phyloP scores from a whole-genome alignment of 176 grass and related monocot genomes.

The Oryza nivara region DNA sequence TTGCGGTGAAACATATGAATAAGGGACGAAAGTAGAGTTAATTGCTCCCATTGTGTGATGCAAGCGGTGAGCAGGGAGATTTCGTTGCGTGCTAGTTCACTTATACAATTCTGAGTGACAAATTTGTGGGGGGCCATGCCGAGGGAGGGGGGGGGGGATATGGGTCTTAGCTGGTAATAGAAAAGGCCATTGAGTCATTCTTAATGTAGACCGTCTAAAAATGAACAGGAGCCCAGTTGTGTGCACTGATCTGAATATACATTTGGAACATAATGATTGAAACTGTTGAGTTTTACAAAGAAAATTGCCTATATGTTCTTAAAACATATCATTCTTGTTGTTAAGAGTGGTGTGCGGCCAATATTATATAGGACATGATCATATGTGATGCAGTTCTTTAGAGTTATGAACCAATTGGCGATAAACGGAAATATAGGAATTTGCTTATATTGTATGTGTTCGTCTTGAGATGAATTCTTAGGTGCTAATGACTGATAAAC shows the following conservation, averaged over 20 bases:
- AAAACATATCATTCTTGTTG: neutral
- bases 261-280: neutral
- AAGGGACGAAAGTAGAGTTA: neutral
- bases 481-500: neutral
- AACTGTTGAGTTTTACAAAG: neutral
- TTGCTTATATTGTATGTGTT: neutral
- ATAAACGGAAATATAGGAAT: neutral
- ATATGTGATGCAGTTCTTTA: neutral
- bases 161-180: neutral
- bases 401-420: constrained; percentile 1
- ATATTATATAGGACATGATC: neutral
- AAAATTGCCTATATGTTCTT: neutral
- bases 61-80: neutral
- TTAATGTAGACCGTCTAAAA: neutral
- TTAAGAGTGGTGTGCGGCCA: neutral
- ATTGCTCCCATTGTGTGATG: constrained; percentile 18
- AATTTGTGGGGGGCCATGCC: neutral
- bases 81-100: neutral
- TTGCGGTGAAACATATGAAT: neutral
- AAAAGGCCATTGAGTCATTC: neutral
- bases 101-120: neutral
- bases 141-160: neutral
- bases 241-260: constrained; percentile 18
- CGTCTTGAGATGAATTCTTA: constrained; percentile 12
- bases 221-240: neutral